Percentiles rank a stretch among this genome's conserved stretches.
These are phyloP conservation scores for Torrubiellomyces zombiae DNA, from an alignment of 2,329 filamentous ascomycete genomes.

Conservation along the genomic window DNA sequence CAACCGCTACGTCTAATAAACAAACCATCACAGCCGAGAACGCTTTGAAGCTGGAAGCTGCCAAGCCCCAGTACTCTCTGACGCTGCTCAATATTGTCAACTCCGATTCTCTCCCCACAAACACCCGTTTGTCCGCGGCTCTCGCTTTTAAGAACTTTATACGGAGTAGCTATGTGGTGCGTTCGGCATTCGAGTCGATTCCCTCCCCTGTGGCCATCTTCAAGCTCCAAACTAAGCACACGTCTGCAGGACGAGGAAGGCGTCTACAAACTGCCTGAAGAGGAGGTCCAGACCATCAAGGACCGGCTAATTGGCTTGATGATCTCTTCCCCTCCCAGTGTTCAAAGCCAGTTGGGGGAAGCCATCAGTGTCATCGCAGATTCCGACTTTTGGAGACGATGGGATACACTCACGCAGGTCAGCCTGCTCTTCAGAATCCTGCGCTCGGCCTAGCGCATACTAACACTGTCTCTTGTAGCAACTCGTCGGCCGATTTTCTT, in stretches of 20 bases:
- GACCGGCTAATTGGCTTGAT: slow-evolving; percentile 89
- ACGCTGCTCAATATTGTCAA: slow-evolving; percentile 81
- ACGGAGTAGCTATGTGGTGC: slow-evolving; percentile 73
- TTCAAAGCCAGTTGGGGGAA: slow-evolving; percentile 89
- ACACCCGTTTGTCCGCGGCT: slow-evolving; percentile 72
- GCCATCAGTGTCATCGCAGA: slow-evolving; percentile 95
- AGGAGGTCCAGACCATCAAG: slow-evolving; percentile 85
- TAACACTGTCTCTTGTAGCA: slow-evolving; percentile 33
- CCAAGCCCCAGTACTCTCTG: slow-evolving; percentile 75
- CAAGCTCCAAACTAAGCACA: slow-evolving; percentile 6
- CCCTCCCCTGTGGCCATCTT: slow-evolving; percentile 1
- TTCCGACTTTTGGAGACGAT: slow-evolving; percentile 90
- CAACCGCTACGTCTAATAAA: slow-evolving; percentile 15
- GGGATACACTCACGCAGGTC: slow-evolving; percentile 87
- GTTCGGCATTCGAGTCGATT: slow-evolving; percentile 16
- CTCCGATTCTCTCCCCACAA: slow-evolving; percentile 51
- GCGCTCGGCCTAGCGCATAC: neutral
- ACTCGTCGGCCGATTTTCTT: slow-evolving; percentile 72
- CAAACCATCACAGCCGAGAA: slow-evolving; percentile 50
- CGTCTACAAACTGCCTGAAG: slow-evolving; percentile 67
- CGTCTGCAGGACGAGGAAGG: slow-evolving; percentile 66
- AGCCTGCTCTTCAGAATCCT: neutral
- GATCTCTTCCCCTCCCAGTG: slow-evolving; percentile 73
- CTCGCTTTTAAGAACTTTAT: slow-evolving; percentile 99
- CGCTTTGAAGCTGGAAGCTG: slow-evolving; percentile 61